Conservation (phyloP, 345 rosid species). For the Moringa oleifera region DNA sequence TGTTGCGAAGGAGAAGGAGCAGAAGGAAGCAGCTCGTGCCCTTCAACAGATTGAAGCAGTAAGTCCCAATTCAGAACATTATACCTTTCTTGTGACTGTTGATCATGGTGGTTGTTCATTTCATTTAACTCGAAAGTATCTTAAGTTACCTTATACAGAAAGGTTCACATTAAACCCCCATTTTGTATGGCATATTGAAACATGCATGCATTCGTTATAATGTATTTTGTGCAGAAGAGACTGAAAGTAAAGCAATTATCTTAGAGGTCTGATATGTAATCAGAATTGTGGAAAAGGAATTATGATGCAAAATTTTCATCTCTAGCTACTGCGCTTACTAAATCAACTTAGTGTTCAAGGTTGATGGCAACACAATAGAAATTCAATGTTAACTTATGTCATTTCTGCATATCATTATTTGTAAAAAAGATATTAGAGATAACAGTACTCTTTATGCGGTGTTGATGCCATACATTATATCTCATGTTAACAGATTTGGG, state of each 20-base stretch:
- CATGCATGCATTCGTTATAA: neutral
- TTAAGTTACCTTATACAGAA: neutral
- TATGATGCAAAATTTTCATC: neutral
- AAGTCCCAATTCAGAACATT: conserved; percentile 16
- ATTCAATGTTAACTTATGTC: no score
- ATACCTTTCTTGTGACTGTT: no score
- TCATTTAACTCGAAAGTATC: neutral
- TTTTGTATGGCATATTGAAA: neutral
- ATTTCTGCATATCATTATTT: no score
- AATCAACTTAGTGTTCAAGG: neutral
- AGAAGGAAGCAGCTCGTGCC: conserved; percentile 63
- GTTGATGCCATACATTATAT: no score
- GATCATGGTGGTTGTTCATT: neutral
- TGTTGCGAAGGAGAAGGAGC: conserved; percentile 73
- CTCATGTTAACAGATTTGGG: neutral
- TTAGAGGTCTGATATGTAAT: neutral
- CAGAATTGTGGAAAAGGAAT: neutral
- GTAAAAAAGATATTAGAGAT: no score
- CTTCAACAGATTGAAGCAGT: conserved; percentile 92
- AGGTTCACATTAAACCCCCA: neutral
- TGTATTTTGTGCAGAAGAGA: neutral
- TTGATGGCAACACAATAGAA: no score
- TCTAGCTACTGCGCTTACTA: neutral
- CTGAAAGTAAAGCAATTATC: neutral
- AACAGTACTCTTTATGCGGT: neutral